Percentiles rank a stretch among this genome's conserved stretches.
These are phyloP conservation scores for Penicillium sp. DNA, from an alignment of 2,329 filamentous ascomycete genomes.

Conservation along the genomic window DNA sequence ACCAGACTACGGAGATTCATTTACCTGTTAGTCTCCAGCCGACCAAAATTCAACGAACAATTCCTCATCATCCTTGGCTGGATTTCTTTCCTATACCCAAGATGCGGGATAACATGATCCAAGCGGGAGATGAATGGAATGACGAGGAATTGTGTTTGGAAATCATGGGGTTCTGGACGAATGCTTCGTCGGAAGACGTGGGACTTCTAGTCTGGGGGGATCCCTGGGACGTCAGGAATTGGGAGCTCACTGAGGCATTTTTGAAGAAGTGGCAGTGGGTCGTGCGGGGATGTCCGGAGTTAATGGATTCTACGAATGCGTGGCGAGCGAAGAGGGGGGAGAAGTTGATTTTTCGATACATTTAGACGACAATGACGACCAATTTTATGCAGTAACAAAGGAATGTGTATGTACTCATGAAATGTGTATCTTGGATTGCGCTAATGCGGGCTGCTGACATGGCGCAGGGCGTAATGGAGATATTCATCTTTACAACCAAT, in stretches of 20 bases:
- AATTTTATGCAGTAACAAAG: background rate
- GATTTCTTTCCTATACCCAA: constrained; percentile 34
- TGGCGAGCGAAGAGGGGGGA: constrained; percentile 29
- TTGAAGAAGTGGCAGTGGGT: constrained; percentile 46
- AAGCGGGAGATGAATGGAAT: constrained; percentile 31
- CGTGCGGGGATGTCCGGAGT: constrained; percentile 25
- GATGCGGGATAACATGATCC: constrained; percentile 43
- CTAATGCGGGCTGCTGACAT: constrained; percentile 16
- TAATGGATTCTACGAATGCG: constrained; percentile 26
- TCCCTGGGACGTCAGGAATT: constrained; percentile 45
- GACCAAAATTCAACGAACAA: constrained; percentile 38
- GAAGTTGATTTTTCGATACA: constrained; percentile 28
- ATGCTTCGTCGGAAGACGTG: constrained; percentile 20
- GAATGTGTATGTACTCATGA: background rate
- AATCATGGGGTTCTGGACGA: constrained; percentile 35
- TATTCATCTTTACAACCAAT: background rate
- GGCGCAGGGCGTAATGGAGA: background rate
- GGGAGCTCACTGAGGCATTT: constrained; percentile 52
- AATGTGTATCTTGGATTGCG: background rate
- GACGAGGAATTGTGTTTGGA: constrained; percentile 40
- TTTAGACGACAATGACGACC: constrained; percentile 9
- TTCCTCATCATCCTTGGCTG: constrained; percentile 44
- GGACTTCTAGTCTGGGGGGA: constrained; percentile 53
- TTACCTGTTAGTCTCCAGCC: constrained; percentile 36
- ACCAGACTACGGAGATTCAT: background rate